Base-by-base conservation (phyloP, 2,329 filamentous ascomycete genomes). In the Raffaelea ambrosiae region DNA sequence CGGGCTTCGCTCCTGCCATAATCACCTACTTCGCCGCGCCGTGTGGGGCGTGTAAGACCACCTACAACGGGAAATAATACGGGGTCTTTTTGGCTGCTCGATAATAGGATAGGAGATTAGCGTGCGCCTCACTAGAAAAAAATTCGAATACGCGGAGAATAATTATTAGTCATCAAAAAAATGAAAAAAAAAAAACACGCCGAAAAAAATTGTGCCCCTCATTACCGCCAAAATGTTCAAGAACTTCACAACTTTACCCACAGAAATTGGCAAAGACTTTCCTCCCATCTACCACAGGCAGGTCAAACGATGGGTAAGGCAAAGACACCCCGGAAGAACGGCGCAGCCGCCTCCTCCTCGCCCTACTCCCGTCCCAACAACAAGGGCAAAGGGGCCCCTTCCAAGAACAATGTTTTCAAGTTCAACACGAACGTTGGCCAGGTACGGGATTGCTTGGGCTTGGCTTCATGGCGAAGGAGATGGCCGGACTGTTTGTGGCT, bases 391-490 rank as follows among this genome's bases (percentile, higher is more conserved):
- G 54, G 49, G 4, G 47, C 61, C 51, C 57, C 63, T 10, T 59
- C 62, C 49, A 72, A 72, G 60, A 89, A 95, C 70, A 90, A 87
- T 59, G 88, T 96, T 66, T 97, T 97, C 79, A 95, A 94, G 65
- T 95, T 96, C 81, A 95, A 95, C 73, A 93, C 86, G 58, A 74
- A 91, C 64, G 79, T 93, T 55, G 89, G 91, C 58, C 74, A 79
- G 52, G 54, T 54, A 51, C 10, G 51, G 23, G 18, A 33, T 7
- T 43, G 4, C n/a, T 19, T 14, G 8, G 14, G 13, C 35, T 5
- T n/a, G 13, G 16, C 35, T 5, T 5, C 35, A 38, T 5, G 35
- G 16, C 5, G 7, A 19, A 9, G 16, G 35, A 19, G 18, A n/a
- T 8, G 31, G 31, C 9, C 9, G 31, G 9, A 33, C 9, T 33